Base-by-base conservation (phyloP, 768 basidiomycete genomes). In the Piloderma croceum region DNA sequence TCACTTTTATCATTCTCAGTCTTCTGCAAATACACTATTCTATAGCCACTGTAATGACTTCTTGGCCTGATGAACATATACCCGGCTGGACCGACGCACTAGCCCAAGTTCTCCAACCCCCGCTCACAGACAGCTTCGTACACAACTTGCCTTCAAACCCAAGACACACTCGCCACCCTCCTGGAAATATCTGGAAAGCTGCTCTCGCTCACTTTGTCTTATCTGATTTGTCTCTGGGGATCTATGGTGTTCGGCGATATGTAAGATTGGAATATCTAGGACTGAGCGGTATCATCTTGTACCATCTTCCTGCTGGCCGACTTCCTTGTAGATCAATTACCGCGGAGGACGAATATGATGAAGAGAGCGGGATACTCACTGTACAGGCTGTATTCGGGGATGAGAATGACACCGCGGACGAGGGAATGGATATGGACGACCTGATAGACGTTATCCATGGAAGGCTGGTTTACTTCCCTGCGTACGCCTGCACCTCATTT, bases 401-500 rank as follows among this genome's bases (percentile, higher is more conserved):
- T 31, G 41, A 44, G 4, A 33, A 46, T 17, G 50, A 52, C 35
- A 33, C 49, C 2, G 34, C 34, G 13, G 51, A 54, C 34, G 35
- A 33, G 17, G 54, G 62, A 4, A 62, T 62, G 58, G 37, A 45
- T n/a, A 43, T 61, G 11, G 54, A 59, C 24, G 47, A 56, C 7
- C 42, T 63, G 6, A 45, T 63, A 25, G 59, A 60, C 37, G 21
- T 20, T 5, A 47, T 59, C n/a, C 42, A 47, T 19, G 58, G 58
- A 7, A 56, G 45, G 24, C 39, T 62, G 20, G 41, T 57, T 6
- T 60, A 59, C 31, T 55, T 60, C 33, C 61, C 62, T 25, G 46
- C 52, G 9, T 61, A 60, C 43, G 56, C 60, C 1, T 60, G 62
- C 37, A 63, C 62, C 5, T 63, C 61, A 1, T 60, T 62, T 33